These are phyloP conservation scores for Melanopsichium pennsylvanicum DNA, from an alignment of 1,284 basidiomycete genomes.

Conservation along the genomic window DNA sequence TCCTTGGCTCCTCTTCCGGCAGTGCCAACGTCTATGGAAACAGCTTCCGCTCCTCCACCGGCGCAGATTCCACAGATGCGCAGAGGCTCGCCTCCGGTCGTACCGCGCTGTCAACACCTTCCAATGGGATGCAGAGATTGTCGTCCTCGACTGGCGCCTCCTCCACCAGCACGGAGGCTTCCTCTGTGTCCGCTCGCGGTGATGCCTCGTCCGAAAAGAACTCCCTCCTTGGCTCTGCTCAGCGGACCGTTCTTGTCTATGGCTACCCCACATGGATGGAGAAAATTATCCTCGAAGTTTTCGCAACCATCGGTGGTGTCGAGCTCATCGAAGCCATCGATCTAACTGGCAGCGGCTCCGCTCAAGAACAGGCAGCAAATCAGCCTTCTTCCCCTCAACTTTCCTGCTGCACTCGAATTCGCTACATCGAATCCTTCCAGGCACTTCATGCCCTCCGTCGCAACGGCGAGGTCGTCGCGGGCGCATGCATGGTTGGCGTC, in stretches of 20 bases:
- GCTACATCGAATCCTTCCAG: slow-evolving; percentile 46
- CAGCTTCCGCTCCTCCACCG: slow-evolving; percentile 7
- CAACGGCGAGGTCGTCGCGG: slow-evolving; percentile 48
- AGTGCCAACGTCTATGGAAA: slow-evolving; percentile 2
- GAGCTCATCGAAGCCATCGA: slow-evolving; percentile 49
- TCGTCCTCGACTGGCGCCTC: slow-evolving; percentile 16
- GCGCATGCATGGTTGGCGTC: slow-evolving; percentile 52
- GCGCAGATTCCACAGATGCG: slow-evolving; percentile 2
- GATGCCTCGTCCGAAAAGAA: slow-evolving; percentile 10
- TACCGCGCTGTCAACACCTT: slow-evolving; percentile 7
- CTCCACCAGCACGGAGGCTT: slow-evolving; percentile 1
- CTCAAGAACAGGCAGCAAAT: slow-evolving; percentile 26
- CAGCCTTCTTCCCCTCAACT: slow-evolving; percentile 24
- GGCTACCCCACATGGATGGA: slow-evolving; percentile 52
- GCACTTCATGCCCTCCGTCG: slow-evolving; percentile 52
- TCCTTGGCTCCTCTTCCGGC: slow-evolving; percentile 13
- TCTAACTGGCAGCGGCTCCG: slow-evolving; percentile 36
- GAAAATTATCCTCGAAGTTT: slow-evolving; percentile 47
- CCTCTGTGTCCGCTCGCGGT: not conserved
- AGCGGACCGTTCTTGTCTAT: slow-evolving; percentile 52
- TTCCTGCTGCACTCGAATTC: slow-evolving; percentile 41
- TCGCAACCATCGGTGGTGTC: slow-evolving; percentile 45
- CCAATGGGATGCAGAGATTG: slow-evolving; percentile 6
- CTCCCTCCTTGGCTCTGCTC: slow-evolving; percentile 25
- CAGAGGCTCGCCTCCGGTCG: slow-evolving; percentile 15